Evolutionary conservation across 129 eudicot species (phyloP), one percentile per base, ranked within the genome.

Genomic region (Arctium minus): DNA sequence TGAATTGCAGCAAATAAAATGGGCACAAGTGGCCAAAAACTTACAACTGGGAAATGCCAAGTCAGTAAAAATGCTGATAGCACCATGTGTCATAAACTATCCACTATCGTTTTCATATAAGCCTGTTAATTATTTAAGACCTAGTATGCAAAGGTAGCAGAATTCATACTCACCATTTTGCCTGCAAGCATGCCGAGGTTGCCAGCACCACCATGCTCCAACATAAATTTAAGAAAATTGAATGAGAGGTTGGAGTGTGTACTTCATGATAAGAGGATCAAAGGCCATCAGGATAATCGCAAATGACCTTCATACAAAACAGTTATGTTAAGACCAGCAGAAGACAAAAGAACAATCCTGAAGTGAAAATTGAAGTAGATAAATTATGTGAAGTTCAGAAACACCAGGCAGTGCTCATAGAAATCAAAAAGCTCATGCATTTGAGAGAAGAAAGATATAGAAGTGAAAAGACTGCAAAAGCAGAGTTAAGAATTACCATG

Each of bases 141-240:
- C 68, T 73, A 18, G 27, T 22, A 74, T 3, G 31, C 33, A 22
- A 3, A 40, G 35, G 17, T 7, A 18, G 31, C 60, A 64, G 18
- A 85, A 32, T 50, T 48, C 10, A 76, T 53, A 68, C 88, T 83
- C 70, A 88, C 89, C 72, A 2, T 75, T 81, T 83, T 42, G 72
- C 85, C 86, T 72, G 86, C 80, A 70, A 81, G 71, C 76, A 86
- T 79, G 88, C 74, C 82, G 86, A 74, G 85, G 86, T 83, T 74
- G 78, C 88, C 86, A 79, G 86, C 81, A 83, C 88, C 91, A 67
- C 85, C 77, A 75, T 78, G 79, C 89, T 83, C 85, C 89, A 84
- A 85, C 79, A 85, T 78, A 85, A 74, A 78, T 40, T 82, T 76
- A 86, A 70, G 74, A 82, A 81, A 79, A 83, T 50, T 79, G 70